Conservation (phyloP, 2,329 filamentous ascomycete genomes). For the Ascochyta fabae region DNA sequence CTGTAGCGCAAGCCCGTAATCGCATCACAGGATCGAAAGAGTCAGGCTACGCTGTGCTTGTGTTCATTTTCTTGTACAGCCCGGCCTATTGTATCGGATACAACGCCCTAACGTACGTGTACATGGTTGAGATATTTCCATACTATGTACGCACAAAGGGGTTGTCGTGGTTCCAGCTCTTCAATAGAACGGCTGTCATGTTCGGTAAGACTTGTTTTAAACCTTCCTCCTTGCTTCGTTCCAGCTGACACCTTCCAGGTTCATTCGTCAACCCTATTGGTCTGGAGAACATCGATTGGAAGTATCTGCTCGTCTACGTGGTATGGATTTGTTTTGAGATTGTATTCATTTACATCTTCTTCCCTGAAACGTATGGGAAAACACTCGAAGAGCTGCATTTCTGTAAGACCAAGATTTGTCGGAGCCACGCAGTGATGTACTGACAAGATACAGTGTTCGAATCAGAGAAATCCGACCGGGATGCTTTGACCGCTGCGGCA, state of each 20-base stretch:
- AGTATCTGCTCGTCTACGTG: conserved; percentile 68
- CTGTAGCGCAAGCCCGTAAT: conserved; percentile 58
- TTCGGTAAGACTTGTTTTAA: conserved; percentile 46
- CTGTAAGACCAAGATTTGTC: conserved; percentile 18
- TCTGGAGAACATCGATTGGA: conserved; percentile 65
- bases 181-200: conserved; percentile 65
- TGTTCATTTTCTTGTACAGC: conserved; percentile 60
- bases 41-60: conserved; percentile 54
- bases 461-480: conserved; percentile 31
- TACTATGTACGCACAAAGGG: conserved; percentile 60
- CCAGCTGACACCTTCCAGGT: conserved; percentile 29
- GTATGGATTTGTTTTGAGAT: conserved; percentile 43
- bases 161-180: conserved; percentile 65
- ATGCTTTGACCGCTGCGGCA: conserved; percentile 27
- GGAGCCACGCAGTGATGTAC: background rate
- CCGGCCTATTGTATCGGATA: conserved; percentile 64
- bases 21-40: conserved; percentile 48
- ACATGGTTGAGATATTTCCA: conserved; percentile 58
- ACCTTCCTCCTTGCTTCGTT: background rate
- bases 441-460: conserved; percentile 34
- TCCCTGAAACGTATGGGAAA: conserved; percentile 44
- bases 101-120: conserved; percentile 65
- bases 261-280: conserved; percentile 69
- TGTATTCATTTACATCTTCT: conserved; percentile 46
- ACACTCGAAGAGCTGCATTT: conserved; percentile 45